Conservation (phyloP, 2,329 filamentous ascomycete species). For the Periglandula ipomoeae region DNA sequence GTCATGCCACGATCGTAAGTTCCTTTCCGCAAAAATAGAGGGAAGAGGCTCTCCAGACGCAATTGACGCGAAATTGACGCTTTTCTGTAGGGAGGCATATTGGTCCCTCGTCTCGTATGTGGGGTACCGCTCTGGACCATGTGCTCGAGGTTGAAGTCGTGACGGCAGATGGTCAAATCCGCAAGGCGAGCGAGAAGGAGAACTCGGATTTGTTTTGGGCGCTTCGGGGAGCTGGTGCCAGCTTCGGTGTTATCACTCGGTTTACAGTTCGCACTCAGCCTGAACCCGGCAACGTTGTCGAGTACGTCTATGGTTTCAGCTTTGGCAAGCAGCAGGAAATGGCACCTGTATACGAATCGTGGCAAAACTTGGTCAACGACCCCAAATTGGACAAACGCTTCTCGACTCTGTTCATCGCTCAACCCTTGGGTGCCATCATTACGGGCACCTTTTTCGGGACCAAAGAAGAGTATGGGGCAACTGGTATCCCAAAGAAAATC, state of each 20-base stretch:
- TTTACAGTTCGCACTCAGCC: constrained; percentile 48
- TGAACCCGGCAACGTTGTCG: constrained; percentile 44
- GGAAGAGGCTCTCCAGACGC: neutral
- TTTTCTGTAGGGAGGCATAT: constrained; percentile 40
- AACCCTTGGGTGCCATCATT: constrained; percentile 45
- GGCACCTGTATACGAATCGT: constrained; percentile 41
- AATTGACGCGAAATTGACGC: neutral
- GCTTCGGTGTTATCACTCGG: constrained; percentile 48
- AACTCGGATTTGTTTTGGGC: constrained; percentile 49
- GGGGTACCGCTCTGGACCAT: constrained; percentile 47
- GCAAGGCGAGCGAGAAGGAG: constrained; percentile 34
- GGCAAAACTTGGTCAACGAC: constrained; percentile 49
- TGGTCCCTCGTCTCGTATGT: constrained; percentile 49
- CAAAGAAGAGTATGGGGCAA: constrained; percentile 42
- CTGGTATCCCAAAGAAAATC: constrained; percentile 38
- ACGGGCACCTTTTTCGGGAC: constrained; percentile 54
- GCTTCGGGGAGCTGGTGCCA: constrained; percentile 45
- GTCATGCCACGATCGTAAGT: constrained; percentile 47
- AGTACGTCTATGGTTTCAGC: constrained; percentile 48
- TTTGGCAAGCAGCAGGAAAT: constrained; percentile 38
- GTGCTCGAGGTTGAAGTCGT: constrained; percentile 47
- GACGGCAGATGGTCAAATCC: constrained; percentile 43
- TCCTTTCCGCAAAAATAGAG: neutral
- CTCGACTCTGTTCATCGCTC: constrained; percentile 45
- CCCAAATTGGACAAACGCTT: constrained; percentile 49